phyloP scores from a whole-genome alignment of 345 rosid species.

The Kandelia obovata region DNA sequence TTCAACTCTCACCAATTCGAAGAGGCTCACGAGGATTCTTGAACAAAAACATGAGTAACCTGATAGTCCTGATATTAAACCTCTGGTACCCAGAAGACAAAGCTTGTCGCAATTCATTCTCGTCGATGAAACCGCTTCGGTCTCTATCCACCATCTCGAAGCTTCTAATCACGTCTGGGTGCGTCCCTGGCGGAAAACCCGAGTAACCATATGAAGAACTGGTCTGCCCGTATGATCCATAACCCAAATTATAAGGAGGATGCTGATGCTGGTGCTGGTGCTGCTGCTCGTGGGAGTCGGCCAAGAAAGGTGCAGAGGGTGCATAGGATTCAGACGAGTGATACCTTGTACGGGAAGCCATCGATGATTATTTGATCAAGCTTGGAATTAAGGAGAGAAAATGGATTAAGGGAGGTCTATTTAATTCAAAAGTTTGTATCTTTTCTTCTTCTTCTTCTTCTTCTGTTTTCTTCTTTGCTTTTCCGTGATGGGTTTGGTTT shows the following conservation, averaged over 20 bases:
- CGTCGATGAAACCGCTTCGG: slow-evolving; percentile 62
- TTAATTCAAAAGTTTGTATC: no score
- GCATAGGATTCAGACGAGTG: slow-evolving; percentile 28
- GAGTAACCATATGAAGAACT: slow-evolving; percentile 14
- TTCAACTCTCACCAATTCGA: slow-evolving; percentile 36
- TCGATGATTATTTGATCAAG: background rate
- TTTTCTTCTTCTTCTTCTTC: no score
- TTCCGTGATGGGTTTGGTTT: no score
- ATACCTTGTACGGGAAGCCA: background rate
- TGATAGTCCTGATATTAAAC: slow-evolving; percentile 47
- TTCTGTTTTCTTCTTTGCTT: no score
- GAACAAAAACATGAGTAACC: slow-evolving; percentile 63
- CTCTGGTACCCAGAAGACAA: slow-evolving; percentile 47
- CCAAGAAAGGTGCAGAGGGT: slow-evolving; percentile 49
- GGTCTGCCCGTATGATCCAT: slow-evolving; percentile 18
- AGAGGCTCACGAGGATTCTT: slow-evolving; percentile 48
- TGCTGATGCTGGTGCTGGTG: slow-evolving; percentile 13
- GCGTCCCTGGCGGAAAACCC: slow-evolving; percentile 49
- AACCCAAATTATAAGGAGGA: background rate
- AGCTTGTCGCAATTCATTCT: slow-evolving; percentile 55
- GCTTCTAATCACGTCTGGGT: slow-evolving; percentile 48
- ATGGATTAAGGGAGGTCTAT: no score
- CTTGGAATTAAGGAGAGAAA: no score
- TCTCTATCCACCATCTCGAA: slow-evolving; percentile 60
- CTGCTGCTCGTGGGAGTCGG: slow-evolving; percentile 25